These are phyloP conservation scores for Neofusicoccum laricinum DNA, from an alignment of 2,329 filamentous ascomycete genomes.

Conservation along the genomic window DNA sequence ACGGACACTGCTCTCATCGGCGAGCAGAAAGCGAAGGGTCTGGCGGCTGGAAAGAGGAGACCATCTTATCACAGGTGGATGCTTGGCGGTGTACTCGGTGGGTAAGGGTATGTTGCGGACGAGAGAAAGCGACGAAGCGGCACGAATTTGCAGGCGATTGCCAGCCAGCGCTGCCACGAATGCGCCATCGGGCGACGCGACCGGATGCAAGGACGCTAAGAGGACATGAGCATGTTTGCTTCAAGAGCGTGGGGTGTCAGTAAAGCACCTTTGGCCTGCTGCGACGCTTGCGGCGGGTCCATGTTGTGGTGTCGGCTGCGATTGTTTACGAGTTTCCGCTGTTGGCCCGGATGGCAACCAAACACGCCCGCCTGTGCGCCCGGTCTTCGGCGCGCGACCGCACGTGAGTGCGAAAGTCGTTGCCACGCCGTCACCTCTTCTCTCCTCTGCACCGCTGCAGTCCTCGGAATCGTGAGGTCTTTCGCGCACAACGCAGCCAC, in stretches of 20 bases:
- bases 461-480: no score
- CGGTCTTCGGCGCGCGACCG: no score
- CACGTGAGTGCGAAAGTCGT: no score
- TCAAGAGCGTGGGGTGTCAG: background rate
- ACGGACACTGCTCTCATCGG: constrained; percentile 38
- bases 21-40: constrained; percentile 38
- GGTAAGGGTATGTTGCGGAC: constrained; percentile 35
- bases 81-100: constrained; percentile 26
- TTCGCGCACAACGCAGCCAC: no score
- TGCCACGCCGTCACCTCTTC: no score
- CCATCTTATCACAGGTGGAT: constrained; percentile 36
- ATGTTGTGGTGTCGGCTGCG: background rate
- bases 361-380: no score
- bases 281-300: constrained; percentile 3
- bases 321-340: constrained; percentile 11
- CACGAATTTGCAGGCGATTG: constrained; percentile 40
- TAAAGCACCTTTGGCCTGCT: constrained; percentile 26
- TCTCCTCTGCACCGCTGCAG: no score
- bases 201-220: constrained; percentile 31
- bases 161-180: constrained; percentile 38
- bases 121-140: constrained; percentile 33
- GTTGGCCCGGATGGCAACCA: background rate
- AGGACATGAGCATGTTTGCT: constrained; percentile 14
- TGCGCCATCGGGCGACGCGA: constrained; percentile 38
- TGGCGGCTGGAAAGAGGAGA: constrained; percentile 23